Evolutionary conservation across 2,329 filamentous ascomycete genomes (phyloP), one percentile per base, ranked within the genome.

Genomic region (Lecanicillium sp.): DNA sequence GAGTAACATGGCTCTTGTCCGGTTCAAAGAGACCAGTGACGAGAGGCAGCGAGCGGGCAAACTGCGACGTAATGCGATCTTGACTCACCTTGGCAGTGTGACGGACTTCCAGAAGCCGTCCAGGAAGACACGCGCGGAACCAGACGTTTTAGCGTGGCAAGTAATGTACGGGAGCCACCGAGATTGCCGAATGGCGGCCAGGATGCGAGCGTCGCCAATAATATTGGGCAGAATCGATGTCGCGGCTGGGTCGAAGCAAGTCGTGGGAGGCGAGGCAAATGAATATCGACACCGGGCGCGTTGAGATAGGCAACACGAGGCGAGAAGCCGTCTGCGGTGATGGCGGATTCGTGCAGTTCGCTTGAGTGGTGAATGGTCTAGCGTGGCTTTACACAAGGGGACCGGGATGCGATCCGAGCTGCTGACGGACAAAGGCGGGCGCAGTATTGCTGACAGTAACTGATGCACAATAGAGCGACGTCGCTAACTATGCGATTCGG

Each of bases 1-100:
- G n/a, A 25, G 22, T 25, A 25, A 25, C 22, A 7, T 11, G 22
- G 22, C 22, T 25, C 11, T 25, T 25, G 22, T 11, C 22, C 11
- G 6, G 22, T 11, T 25, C 22, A 11, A 6, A 7, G 22, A 11
- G 22, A 11, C 17, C 15, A 31, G 14, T 18, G 14, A 29, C 20
- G 11, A 28, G 22, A 29, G 33, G 34, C 40, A 38, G 38, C 33
- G 31, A 43, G 17, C 27, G 42, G 22, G 38, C 36, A 37, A 32
- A 43, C 37, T 29, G 17, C 29, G 11, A 20, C 25, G 6, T 45
- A 43, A 33, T 29, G 17, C 29, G 11, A 20, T 29, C 10, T 45
- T 57, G 52, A 62, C 59, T 61, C 53, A 62, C 58, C 42, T 49
- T 51, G 44, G 48, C 52, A 47, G 54, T 60, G 50, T 48, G 46